Conservation (phyloP, 2,329 filamentous ascomycete species). For the Ramularia endophylla region DNA sequence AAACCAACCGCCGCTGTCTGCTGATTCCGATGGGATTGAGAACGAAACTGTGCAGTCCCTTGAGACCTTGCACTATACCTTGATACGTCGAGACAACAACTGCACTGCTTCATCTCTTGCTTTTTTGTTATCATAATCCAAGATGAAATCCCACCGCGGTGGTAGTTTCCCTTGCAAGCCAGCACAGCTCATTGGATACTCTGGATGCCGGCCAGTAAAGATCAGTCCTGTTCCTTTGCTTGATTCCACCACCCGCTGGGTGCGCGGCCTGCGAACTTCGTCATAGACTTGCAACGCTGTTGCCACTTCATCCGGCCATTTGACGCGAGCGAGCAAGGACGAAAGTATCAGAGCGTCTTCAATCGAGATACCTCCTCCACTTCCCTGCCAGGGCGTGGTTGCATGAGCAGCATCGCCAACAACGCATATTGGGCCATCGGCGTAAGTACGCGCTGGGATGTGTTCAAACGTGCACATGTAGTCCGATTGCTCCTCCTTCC, state of each 20-base stretch:
- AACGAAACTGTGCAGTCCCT: no score
- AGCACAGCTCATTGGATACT: slow-evolving; percentile 4
- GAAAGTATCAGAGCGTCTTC: neutral
- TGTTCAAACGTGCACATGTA: neutral
- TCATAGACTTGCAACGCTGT: slow-evolving; percentile 10
- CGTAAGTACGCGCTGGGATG: slow-evolving; percentile 2
- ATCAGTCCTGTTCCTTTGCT: slow-evolving; percentile 11
- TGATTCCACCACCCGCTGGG: slow-evolving; percentile 11
- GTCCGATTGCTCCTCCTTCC: neutral
- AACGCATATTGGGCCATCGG: slow-evolving; percentile 1
- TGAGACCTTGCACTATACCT: neutral
- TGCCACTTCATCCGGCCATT: neutral
- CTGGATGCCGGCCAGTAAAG: slow-evolving; percentile 8
- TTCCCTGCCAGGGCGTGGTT: neutral
- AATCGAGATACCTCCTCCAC: neutral
- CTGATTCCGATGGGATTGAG: no score
- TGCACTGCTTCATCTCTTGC: slow-evolving; percentile 10
- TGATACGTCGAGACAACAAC: neutral
- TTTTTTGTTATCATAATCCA: slow-evolving; percentile 11
- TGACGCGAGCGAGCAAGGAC: neutral
- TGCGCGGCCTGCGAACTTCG: slow-evolving; percentile 9
- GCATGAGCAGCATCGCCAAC: slow-evolving; percentile 4
- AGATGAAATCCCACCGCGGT: slow-evolving; percentile 13
- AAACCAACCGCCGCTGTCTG: no score
- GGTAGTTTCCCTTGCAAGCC: slow-evolving; percentile 7